A percentile compares a stretch with the other conserved stretches of the same genome.
Conservation (phyloP, 768 basidiomycete species). For the Xerocomellus intermedius region DNA sequence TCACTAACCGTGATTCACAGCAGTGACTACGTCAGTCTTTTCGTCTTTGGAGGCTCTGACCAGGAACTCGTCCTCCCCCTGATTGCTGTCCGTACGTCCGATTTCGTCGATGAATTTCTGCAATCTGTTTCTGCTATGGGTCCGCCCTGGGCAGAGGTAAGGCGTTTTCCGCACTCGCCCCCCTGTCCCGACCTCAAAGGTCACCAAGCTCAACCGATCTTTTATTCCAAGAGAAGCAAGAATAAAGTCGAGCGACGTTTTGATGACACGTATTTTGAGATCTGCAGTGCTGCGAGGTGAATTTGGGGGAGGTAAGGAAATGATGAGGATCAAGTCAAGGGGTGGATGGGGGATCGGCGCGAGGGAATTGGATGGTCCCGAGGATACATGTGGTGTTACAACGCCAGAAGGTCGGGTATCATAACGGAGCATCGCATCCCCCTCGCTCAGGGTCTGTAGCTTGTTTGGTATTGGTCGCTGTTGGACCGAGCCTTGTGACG, state of each 20-base stretch:
- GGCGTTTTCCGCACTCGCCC: conserved; percentile 92
- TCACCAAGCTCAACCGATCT: conserved; percentile 88
- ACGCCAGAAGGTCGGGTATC: conserved; percentile 48
- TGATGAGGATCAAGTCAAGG: conserved; percentile 88
- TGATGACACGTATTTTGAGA: conserved; percentile 88
- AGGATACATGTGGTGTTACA: conserved; percentile 69
- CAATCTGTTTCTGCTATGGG: conserved; percentile 67
- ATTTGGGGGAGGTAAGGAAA: conserved; percentile 77
- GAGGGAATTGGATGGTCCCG: conserved; percentile 77
- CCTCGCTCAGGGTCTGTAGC: conserved; percentile 67
- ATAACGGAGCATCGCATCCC: conserved; percentile 62
- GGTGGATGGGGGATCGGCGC: conserved; percentile 82
- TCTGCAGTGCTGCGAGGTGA: conserved; percentile 75
- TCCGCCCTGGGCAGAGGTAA: conserved; percentile 72
- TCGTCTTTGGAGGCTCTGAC: conserved; percentile 82
- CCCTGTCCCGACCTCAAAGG: conserved; percentile 84
- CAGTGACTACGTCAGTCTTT: conserved; percentile 95
- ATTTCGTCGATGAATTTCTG: conserved; percentile 79
- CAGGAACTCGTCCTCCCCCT: conserved; percentile 60
- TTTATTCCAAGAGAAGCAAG: conserved; percentile 70
- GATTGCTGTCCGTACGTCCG: conserved; percentile 38
- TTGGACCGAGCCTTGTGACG: conserved; percentile 60
- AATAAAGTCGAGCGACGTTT: conserved; percentile 82
- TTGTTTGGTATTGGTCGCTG: conserved; percentile 42
- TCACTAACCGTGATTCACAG: conserved; percentile 85